Base-by-base conservation (phyloP, 345 rosid species). In the Bruguiera gymnorhiza region DNA sequence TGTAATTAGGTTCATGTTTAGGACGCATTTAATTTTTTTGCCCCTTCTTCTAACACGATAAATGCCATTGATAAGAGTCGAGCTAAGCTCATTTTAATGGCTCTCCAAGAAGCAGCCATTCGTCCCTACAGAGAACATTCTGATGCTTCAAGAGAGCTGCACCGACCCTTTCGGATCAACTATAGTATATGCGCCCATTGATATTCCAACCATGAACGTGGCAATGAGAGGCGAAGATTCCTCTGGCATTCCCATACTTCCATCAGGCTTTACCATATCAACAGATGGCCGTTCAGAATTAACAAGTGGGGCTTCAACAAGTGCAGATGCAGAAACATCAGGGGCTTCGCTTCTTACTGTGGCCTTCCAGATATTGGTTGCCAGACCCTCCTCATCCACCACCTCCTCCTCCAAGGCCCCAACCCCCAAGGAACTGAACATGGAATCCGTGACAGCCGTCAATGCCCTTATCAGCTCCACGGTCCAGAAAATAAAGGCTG, bases 261-360 rank as follows among this genome's bases (percentile, higher is more conserved):
- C 98, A 23, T 90, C 95, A 0, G 98, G 98, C 30, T 84, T 90
- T 72, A 74, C 82, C 6, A 84, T 90, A 73, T 80, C 91, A 1
- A 69, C 71, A 16, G 89, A 87, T 32, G 82, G 87, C 11, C 76
- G 79, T 50, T 67, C 72, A 2, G 58, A 62, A 3, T 55, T 23
- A 3, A 55, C 29, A 15, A 31, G 37, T 18, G 69, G 66, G n/a
- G 51, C 78, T 26, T 76, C 75, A 55, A 63, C 67, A 7, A 59
- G 75, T 26, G 19, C 65, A 16, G 19, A 4, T 32, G 10, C 66
- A 27, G 34, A 53, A 46, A 60, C 58, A 60, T 8, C 71, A 18
- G 11, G 73, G 1, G 94, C 87, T 21, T 78, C 91, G 2, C 73
- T 90, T 4, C 84, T 90, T 6, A 90, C 90, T 0, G 67, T 84